Evolutionary conservation across 352 stramenopile species (phyloP).

Genomic region (Phytopythium delawarense): DNA sequence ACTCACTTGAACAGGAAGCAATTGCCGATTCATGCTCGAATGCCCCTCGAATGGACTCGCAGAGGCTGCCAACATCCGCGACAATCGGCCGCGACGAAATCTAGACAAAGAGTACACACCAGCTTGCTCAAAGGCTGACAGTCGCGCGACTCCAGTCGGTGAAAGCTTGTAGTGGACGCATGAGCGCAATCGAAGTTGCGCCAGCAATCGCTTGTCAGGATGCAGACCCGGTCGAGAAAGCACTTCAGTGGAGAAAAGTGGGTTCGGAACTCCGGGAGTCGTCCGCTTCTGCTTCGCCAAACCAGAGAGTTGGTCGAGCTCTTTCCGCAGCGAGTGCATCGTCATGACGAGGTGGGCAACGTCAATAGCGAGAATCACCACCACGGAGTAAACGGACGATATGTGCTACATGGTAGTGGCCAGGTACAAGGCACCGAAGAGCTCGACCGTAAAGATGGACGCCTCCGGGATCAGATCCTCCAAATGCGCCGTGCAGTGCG

Average conservation of each 20-base stretch:
- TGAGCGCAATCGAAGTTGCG: background rate
- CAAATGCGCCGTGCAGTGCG: slow-evolving; percentile 13
- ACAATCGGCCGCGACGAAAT: background rate
- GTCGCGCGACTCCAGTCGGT: background rate
- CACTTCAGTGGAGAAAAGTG: background rate
- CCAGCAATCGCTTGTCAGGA: background rate
- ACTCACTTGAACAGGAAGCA: background rate
- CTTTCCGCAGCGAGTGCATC: background rate
- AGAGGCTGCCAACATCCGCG: background rate
- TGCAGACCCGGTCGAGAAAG: background rate
- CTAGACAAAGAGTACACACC: background rate
- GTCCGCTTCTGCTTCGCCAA: background rate
- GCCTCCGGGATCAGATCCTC: slow-evolving; percentile 30
- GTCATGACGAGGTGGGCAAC: background rate
- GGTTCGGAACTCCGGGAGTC: background rate
- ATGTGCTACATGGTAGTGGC: slow-evolving; percentile 30
- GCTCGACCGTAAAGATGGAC: slow-evolving; percentile 34
- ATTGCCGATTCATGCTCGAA: background rate
- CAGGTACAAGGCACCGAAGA: slow-evolving; percentile 40
- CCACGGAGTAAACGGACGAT: slow-evolving; percentile 8
- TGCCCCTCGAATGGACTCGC: background rate
- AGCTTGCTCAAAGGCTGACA: background rate
- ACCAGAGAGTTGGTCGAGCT: background rate
- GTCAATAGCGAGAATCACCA: slow-evolving; percentile 5
- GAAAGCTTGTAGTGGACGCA: background rate